A percentile compares a stretch with the other conserved stretches of the same genome.
Conservation (phyloP, 2,329 filamentous ascomycete genomes). For the Cryphonectria nitschkei region DNA sequence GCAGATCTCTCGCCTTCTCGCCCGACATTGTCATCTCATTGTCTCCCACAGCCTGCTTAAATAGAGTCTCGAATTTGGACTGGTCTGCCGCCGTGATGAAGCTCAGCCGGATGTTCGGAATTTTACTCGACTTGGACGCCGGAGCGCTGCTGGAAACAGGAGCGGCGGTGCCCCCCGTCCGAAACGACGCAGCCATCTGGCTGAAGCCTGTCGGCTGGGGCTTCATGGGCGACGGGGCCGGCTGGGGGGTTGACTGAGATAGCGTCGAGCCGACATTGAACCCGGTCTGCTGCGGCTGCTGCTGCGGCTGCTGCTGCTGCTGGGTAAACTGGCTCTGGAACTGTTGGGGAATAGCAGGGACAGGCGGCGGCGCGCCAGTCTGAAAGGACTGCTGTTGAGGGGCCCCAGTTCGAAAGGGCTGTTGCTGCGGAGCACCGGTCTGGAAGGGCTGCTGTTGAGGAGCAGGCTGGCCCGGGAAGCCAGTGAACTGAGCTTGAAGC, state of each 20-base stretch:
- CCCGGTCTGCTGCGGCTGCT: constrained; percentile 47
- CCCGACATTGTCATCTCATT: constrained; percentile 84
- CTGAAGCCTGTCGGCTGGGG: constrained; percentile 68
- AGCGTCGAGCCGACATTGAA: constrained; percentile 57
- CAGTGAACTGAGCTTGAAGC: constrained; percentile 70
- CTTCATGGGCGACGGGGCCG: constrained; percentile 64
- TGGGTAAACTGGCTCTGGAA: constrained; percentile 63
- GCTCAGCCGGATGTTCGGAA: constrained; percentile 90
- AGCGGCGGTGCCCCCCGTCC: constrained; percentile 51
- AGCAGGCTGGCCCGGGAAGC: constrained; percentile 64
- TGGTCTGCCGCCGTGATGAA: constrained; percentile 97
- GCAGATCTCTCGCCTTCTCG: constrained; percentile 87
- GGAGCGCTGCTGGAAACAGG: constrained; percentile 50
- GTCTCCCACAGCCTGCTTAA: constrained; percentile 91
- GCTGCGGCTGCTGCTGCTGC: constrained; percentile 50
- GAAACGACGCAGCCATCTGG: constrained; percentile 70
- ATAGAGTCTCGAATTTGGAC: constrained; percentile 94
- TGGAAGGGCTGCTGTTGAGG: constrained; percentile 42
- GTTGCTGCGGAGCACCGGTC: constrained; percentile 52
- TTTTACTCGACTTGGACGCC: constrained; percentile 67
- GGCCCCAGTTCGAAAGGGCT: constrained; percentile 60
- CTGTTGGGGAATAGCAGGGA: constrained; percentile 63
- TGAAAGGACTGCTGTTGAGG: constrained; percentile 64
- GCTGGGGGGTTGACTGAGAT: constrained; percentile 47
- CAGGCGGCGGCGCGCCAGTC: constrained; percentile 58